Conservation (phyloP, 257 asterid species). For the Sherardia arvensis region DNA sequence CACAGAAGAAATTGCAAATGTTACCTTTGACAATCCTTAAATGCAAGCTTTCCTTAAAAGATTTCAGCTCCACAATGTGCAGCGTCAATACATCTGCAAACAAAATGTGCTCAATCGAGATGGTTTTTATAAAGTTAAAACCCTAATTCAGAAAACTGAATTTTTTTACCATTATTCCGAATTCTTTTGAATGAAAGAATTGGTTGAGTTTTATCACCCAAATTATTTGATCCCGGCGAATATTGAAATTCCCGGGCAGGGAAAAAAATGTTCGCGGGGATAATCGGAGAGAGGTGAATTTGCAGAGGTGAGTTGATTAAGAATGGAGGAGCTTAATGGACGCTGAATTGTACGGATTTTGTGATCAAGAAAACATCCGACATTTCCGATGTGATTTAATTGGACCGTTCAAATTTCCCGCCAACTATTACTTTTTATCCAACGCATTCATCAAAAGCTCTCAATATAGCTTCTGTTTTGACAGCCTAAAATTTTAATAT, state of each 20-base stretch:
- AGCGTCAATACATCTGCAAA: neutral
- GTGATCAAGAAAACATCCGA: slow-evolving; percentile 2
- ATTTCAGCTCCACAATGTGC: slow-evolving; percentile 15
- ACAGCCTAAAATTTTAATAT: neutral
- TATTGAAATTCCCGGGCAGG: neutral
- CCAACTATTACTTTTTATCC: slow-evolving; percentile 7
- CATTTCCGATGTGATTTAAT: neutral
- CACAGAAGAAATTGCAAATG: neutral
- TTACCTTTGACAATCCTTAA: neutral
- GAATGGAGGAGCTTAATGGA: slow-evolving; percentile 13
- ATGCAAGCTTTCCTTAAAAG: neutral
- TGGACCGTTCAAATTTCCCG: slow-evolving; percentile 19
- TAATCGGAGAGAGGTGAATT: slow-evolving; percentile 2
- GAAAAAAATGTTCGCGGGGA: slow-evolving; percentile 1
- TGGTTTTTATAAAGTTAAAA: neutral
- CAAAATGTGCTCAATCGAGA: neutral
- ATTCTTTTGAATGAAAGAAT: neutral
- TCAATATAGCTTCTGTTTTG: neutral
- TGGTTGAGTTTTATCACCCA: slow-evolving; percentile 4
- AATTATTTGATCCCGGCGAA: neutral
- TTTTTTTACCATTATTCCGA: neutral
- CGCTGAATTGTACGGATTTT: slow-evolving; percentile 12
- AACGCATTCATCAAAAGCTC: neutral
- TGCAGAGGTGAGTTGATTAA: slow-evolving; percentile 3
- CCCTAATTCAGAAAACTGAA: neutral